Evolutionary conservation across 2,329 filamentous ascomycete species (phyloP).

Genomic region (Fusarium chuoi): DNA sequence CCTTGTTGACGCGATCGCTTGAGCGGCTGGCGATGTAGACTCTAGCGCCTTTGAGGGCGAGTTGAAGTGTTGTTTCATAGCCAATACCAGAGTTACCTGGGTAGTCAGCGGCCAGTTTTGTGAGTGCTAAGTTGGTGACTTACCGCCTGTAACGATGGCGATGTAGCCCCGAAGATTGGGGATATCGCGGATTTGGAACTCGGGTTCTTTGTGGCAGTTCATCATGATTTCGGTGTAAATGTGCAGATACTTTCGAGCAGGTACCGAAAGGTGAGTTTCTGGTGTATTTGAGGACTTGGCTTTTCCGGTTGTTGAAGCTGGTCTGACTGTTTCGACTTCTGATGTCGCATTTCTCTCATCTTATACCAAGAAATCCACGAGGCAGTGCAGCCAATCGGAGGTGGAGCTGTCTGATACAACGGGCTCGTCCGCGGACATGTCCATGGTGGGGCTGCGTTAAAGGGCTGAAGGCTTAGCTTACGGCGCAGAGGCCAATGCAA

Average conservation of each 20-base stretch:
- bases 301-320: not conserved
- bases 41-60: conserved; percentile 31
- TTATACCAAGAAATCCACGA: not conserved
- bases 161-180: conserved; percentile 35
- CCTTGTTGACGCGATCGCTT: conserved; percentile 29
- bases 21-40: conserved; percentile 41
- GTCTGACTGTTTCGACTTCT: not conserved
- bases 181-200: conserved; percentile 31
- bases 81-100: conserved; percentile 38
- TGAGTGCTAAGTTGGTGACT: fast-evolving
- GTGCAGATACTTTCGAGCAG: fast-evolving
- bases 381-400: conserved; percentile 9
- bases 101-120: fast-evolving
- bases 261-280: fast-evolving
- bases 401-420: not conserved
- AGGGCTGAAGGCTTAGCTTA: not conserved
- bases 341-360: not conserved
- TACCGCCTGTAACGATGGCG: conserved; percentile 40
- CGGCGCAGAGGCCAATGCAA: not conserved
- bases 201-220: conserved; percentile 19
- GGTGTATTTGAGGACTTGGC: not conserved
- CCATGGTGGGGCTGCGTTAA: conserved; percentile 20
- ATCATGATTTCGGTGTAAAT: not conserved
- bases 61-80: conserved; percentile 36
- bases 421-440: conserved; percentile 33